A percentile compares a stretch with the other conserved stretches of the same genome.
phyloP scores from a whole-genome alignment of 495 filamentous ascomycete genomes.

The Penicillium taxi region DNA sequence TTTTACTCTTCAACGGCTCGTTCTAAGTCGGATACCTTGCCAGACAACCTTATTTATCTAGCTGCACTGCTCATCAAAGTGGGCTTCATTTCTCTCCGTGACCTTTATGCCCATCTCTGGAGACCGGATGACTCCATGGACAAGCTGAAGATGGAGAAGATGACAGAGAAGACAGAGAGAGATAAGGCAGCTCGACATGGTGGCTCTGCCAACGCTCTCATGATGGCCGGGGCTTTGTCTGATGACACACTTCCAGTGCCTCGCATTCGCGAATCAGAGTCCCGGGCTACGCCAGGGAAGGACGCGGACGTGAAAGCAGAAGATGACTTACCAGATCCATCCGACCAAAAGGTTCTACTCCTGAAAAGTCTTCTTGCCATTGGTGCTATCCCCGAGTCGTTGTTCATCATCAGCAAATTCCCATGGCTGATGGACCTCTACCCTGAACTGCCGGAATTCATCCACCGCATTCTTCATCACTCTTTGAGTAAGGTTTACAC shows the following conservation, averaged over 20 bases:
- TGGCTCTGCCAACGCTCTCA: conserved; percentile 72
- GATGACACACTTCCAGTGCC: conserved; percentile 65
- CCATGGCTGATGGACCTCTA: conserved; percentile 81
- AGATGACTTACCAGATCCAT: conserved; percentile 62
- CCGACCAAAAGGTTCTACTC: conserved; percentile 82
- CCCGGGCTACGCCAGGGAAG: conserved; percentile 39
- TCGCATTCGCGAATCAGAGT: conserved; percentile 36
- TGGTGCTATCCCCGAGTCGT: conserved; percentile 84
- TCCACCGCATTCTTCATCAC: conserved; percentile 78
- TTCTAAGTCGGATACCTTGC: conserved; percentile 59
- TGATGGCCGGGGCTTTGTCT: conserved; percentile 76
- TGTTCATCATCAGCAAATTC: conserved; percentile 87
- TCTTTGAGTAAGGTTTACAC: conserved; percentile 64
- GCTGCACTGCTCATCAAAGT: conserved; percentile 91
- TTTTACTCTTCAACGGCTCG: conserved; percentile 80
- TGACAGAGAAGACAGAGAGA: conserved; percentile 72
- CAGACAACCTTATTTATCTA: conserved; percentile 85
- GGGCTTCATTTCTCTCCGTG: conserved; percentile 90
- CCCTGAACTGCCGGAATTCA: conserved; percentile 65
- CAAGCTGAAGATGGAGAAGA: conserved; percentile 51
- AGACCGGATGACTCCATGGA: conserved; percentile 79
- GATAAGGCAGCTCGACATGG: conserved; percentile 57
- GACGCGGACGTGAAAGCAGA: conserved; percentile 47
- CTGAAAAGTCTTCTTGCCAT: conserved; percentile 81
- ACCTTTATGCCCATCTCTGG: conserved; percentile 89